These are phyloP conservation scores for Boletus mariae DNA, from an alignment of 1,284 basidiomycete species.

Conservation along the genomic window DNA sequence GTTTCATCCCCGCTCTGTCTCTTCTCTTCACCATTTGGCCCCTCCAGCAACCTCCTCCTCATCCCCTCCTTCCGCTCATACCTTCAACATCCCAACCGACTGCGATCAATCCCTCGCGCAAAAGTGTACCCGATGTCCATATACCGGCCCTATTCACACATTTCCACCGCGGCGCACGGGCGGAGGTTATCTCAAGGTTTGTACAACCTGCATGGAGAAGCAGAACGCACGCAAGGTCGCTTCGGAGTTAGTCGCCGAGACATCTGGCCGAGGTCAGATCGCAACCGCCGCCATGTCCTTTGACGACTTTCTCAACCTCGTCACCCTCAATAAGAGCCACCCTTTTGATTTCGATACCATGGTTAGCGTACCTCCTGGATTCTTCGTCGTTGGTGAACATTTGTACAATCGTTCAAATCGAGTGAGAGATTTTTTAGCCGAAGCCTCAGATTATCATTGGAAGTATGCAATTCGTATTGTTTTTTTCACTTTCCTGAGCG, in stretches of 20 bases:
- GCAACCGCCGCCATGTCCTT: conserved; percentile 34
- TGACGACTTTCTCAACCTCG: conserved; percentile 32
- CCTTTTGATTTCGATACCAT: conserved; percentile 35
- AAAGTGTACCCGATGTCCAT: conserved; percentile 33
- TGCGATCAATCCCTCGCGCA: conserved; percentile 13
- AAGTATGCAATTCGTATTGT: conserved; percentile 21
- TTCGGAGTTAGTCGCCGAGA: conserved; percentile 28
- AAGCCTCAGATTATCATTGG: conserved; percentile 36
- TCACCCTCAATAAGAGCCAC: conserved; percentile 30
- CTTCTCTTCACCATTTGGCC: neutral
- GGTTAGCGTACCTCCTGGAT: conserved; percentile 32
- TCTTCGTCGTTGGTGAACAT: conserved; percentile 32
- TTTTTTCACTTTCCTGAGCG: neutral
- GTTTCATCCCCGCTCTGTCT: conserved; percentile 10
- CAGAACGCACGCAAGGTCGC: conserved; percentile 34
- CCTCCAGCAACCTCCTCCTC: conserved; percentile 22
- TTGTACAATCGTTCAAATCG: conserved; percentile 34
- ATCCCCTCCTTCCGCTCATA: conserved; percentile 12
- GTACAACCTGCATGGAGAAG: conserved; percentile 32
- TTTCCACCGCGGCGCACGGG: conserved; percentile 31
- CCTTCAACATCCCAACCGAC: conserved; percentile 22
- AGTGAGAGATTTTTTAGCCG: conserved; percentile 33
- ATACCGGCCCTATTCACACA: conserved; percentile 25
- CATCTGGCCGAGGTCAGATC: conserved; percentile 33
- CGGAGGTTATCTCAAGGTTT: conserved; percentile 30